phyloP scores from a whole-genome alignment of 2,329 filamentous ascomycete genomes.

The Aspergillus sp. region DNA sequence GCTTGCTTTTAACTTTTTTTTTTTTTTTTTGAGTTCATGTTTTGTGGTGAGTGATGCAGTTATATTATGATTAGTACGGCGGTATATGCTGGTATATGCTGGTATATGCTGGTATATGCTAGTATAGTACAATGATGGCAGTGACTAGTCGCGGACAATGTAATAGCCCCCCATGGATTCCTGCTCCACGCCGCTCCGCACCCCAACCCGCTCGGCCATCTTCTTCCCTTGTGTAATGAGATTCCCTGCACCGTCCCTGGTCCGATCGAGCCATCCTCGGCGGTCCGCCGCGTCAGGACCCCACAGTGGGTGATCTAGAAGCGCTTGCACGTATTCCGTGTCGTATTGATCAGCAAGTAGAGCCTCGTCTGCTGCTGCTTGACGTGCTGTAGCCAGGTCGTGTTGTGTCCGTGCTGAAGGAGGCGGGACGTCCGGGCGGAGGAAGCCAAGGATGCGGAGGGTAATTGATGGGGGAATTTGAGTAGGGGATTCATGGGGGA shows the following conservation, averaged over 20 bases:
- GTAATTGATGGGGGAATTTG: conserved; percentile 37
- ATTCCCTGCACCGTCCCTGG: conserved; percentile 49
- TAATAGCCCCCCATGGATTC: conserved; percentile 44
- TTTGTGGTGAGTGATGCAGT: not conserved
- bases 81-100: not conserved
- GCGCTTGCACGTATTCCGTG: conserved; percentile 33
- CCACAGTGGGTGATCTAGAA: conserved; percentile 43
- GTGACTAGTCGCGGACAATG: conserved; percentile 25
- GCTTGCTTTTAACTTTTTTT: too few relatives aligned
- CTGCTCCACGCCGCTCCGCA: conserved; percentile 51
- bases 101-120: not conserved
- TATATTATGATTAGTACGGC: not conserved
- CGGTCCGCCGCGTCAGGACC: conserved; percentile 24
- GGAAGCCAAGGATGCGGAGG: conserved; percentile 60
- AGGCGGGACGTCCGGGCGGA: conserved; percentile 43
- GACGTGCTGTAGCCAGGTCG: conserved; percentile 36
- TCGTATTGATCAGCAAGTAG: conserved; percentile 42
- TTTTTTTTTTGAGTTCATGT: not conserved
- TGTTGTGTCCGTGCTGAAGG: conserved; percentile 7
- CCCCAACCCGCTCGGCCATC: conserved; percentile 57
- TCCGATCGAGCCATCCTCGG: conserved; percentile 39
- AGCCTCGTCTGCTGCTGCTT: conserved; percentile 35
- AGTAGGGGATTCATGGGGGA: conserved; percentile 26
- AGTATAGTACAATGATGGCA: not conserved
- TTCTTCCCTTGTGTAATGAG: conserved; percentile 53